Evolutionary conservation across 352 stramenopile species (phyloP).

Genomic region (Phytopythium cucurbitacearum): DNA sequence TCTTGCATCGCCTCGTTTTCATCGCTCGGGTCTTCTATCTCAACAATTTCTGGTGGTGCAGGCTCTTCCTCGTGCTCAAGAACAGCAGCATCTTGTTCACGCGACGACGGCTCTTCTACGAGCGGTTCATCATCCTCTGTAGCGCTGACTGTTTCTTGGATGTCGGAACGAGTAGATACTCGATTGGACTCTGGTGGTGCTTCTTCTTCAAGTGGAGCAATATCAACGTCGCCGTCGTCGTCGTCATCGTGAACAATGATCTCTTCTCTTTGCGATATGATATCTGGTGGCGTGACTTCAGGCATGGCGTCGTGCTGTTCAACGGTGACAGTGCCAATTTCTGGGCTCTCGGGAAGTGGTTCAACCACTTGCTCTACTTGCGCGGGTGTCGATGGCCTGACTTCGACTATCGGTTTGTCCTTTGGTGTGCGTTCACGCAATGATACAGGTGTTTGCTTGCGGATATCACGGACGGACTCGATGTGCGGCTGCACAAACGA

Average conservation of each 20-base stretch:
- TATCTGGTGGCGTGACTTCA: not conserved
- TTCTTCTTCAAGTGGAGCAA: not conserved
- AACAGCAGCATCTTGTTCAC: not conserved
- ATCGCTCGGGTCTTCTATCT: not conserved
- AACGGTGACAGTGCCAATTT: no score
- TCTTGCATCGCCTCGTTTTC: no score
- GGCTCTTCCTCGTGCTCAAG: slow-evolving; percentile 1
- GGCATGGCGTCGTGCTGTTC: not conserved
- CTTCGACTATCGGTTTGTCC: no score
- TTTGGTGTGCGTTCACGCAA: no score
- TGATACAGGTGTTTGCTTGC: no score
- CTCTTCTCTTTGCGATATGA: not conserved
- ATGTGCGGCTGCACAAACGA: no score
- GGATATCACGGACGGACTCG: no score
- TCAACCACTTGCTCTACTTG: no score
- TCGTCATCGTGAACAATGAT: not conserved
- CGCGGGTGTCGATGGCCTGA: no score
- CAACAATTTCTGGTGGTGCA: not conserved
- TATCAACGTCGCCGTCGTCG: not conserved
- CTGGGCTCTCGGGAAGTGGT: no score
- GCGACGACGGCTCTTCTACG: not conserved
- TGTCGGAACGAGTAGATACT: not conserved
- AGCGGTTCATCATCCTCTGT: not conserved
- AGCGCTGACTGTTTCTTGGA: not conserved
- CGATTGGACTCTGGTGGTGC: not conserved